These are phyloP conservation scores for Fusarium continuum DNA, from an alignment of 2,329 filamentous ascomycete genomes.

Conservation along the genomic window DNA sequence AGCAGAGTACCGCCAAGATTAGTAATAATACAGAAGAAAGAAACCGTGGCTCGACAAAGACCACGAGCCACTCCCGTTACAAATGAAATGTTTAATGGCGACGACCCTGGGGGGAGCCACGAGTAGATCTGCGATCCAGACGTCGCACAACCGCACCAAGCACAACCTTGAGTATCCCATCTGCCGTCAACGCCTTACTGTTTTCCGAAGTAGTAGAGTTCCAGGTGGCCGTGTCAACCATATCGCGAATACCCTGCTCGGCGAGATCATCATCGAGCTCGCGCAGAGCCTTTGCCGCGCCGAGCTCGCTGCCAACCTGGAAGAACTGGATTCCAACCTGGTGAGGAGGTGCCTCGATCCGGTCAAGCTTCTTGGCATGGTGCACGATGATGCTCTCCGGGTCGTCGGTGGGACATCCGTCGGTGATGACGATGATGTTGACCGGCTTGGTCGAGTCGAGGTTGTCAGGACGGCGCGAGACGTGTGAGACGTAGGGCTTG, in stretches of 20 bases:
- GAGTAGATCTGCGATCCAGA: conserved; percentile 46
- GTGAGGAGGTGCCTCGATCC: conserved; percentile 74
- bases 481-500: conserved; percentile 69
- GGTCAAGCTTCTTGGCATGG: conserved; percentile 75
- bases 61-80: not conserved
- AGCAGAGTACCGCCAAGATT: conserved; percentile 4
- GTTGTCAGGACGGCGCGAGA: conserved; percentile 52
- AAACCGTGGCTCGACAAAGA: not conserved
- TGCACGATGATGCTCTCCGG: conserved; percentile 74
- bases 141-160: conserved; percentile 75
- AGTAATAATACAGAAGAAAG: conserved; percentile 4
- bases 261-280: conserved; percentile 78
- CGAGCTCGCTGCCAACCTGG: conserved; percentile 81
- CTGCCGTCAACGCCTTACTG: conserved; percentile 63
- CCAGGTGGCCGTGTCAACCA: conserved; percentile 91
- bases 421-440: conserved; percentile 93
- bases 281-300: conserved; percentile 71
- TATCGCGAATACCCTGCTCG: conserved; percentile 74
- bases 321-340: conserved; percentile 97
- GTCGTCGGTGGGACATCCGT: conserved; percentile 84
- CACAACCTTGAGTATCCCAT: conserved; percentile 82
- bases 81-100: conserved; percentile 1
- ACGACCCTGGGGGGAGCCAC: conserved; percentile 17
- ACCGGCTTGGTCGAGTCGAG: conserved; percentile 72
- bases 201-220: conserved; percentile 56